Percentiles rank a stretch among this genome's conserved stretches.
Evolutionary conservation across 257 asterid genomes (phyloP).

Genomic region (Thymus quinquecostatus): DNA sequence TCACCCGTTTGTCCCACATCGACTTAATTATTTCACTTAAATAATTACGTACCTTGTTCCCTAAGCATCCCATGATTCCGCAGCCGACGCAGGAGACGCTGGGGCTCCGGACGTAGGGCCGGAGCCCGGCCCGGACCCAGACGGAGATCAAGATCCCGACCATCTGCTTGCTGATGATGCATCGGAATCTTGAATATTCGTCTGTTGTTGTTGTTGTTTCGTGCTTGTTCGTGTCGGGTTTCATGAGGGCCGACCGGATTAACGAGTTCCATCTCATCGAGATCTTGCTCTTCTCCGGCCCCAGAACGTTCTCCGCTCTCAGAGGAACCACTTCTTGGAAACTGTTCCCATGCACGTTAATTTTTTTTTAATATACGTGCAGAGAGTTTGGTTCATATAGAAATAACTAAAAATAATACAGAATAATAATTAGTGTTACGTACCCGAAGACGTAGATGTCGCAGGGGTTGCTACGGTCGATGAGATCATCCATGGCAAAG

Average conservation of each 20-base stretch:
- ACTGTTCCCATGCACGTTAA: conserved; percentile 31
- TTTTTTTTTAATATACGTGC: not conserved
- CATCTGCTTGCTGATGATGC: conserved; percentile 72
- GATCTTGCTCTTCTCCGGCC: conserved; percentile 45
- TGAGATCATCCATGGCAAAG: conserved; percentile 20
- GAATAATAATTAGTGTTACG: not conserved
- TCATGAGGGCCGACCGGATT: conserved; percentile 48
- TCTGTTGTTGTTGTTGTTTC: no score
- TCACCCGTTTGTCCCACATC: no score
- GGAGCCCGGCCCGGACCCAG: conserved; percentile 62
- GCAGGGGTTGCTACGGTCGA: conserved; percentile 27
- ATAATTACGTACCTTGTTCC: conserved; percentile 54
- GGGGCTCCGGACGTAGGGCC: conserved; percentile 46
- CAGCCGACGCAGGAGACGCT: conserved; percentile 70
- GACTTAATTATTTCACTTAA: no score
- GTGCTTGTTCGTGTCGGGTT: conserved; percentile 4
- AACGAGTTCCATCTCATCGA: conserved; percentile 57
- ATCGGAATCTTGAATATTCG: conserved; percentile 31
- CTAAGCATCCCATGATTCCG: conserved; percentile 70
- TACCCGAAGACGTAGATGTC: conserved; percentile 36
- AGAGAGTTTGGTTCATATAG: no score
- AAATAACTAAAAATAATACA: no score
- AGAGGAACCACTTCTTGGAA: conserved; percentile 78
- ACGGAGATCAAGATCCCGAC: conserved; percentile 66
- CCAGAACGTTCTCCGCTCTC: conserved; percentile 51